phyloP scores from a whole-genome alignment of 176 grass and related monocot species.

The Dactylis glomerata region DNA sequence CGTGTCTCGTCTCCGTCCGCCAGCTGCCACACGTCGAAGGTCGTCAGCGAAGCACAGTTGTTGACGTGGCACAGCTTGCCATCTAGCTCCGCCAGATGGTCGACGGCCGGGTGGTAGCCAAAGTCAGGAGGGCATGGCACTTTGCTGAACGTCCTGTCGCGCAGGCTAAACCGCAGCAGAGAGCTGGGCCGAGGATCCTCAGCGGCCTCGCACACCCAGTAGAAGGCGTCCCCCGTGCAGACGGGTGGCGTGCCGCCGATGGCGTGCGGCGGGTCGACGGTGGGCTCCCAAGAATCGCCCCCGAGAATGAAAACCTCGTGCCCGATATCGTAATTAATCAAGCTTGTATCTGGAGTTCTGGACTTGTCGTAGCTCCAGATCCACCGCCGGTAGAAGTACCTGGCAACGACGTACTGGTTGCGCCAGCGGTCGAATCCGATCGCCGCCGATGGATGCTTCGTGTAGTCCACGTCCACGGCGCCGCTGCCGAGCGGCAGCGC shows the following conservation, averaged over 20 bases:
- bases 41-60: background rate
- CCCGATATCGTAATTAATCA: background rate
- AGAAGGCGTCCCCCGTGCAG: background rate
- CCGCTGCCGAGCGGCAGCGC: background rate
- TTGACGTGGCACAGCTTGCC: background rate
- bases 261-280: background rate
- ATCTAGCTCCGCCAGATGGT: background rate
- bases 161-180: conserved; percentile 16
- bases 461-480: background rate
- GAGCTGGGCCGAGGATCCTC: background rate
- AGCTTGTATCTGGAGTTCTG: background rate
- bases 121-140: background rate
- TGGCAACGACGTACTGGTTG: background rate
- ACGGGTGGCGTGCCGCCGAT: background rate
- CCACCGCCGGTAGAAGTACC: conserved; percentile 23
- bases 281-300: background rate
- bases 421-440: background rate
- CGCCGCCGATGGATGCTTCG: background rate
- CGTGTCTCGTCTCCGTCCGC: background rate
- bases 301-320: conserved; percentile 2
- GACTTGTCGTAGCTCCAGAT: background rate
- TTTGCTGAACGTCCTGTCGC: background rate
- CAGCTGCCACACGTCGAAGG: conserved; percentile 10
- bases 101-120: background rate
- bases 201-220: background rate